Evolutionary conservation across 768 basidiomycete genomes (phyloP), one percentile per base, ranked within the genome.

Genomic region (Naganishia randhawae): DNA sequence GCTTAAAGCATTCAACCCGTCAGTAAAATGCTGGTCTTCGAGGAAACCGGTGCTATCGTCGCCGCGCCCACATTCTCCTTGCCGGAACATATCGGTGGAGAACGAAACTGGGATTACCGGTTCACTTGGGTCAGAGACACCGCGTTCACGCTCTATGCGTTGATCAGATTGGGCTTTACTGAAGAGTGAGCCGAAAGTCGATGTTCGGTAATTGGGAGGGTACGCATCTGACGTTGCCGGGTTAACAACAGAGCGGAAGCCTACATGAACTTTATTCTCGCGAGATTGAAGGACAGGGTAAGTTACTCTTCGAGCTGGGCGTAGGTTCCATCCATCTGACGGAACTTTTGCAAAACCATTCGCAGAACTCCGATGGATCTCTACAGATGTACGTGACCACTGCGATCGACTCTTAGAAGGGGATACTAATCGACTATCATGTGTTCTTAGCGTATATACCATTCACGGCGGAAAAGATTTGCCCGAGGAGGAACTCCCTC

Each of bases 1-100:
- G 29, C 39, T 25, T n/a, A 51, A 19, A 54, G 31, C 33, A 29
- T 55, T 65, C 37, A 14, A 35, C 27, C 19, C 25, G 29, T n/a
- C 39, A 77, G 76, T 17, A 98, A 98, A 80, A 84, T 96, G 66
- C 83, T 97, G 69, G 92, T 93, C 51, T 97, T 85, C 74, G 93
- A 95, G 76, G 93, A 92, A 1, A 96, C 76, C 83, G 91, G 93
- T 27, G 93, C 94, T 1, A 89, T 96, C 54, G 89, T 97, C 9
- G 95, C 95, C 0, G 92, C 91, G 71, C 92, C 95, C 0, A 97
- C 94, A 0, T 97, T 98, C 81, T 91, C 90, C 70, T 82, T 97
- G 13, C 94, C 94, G 0, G 94, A 96, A 76, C 89, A 86, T 70
- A 89, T 96, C 35, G 93, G 93, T 0, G 93, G 93, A 0, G 87